Percentiles rank a stretch among this genome's conserved stretches.
phyloP scores from a whole-genome alignment of 148 eudicot genomes.

The Diospyros kaki region DNA sequence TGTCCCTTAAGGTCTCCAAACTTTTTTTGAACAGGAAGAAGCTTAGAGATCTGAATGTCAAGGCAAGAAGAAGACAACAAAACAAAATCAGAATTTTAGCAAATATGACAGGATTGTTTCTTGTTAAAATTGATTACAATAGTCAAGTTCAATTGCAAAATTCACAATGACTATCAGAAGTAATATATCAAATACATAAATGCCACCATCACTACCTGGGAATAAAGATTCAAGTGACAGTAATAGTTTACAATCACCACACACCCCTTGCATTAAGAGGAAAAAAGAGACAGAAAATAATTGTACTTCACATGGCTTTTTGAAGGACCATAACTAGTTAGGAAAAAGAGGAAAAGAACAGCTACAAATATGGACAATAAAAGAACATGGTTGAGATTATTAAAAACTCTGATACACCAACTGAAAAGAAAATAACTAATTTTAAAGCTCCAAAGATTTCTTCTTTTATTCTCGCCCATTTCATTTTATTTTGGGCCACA shows the following conservation, averaged over 20 bases:
- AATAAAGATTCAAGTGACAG: too few species aligned
- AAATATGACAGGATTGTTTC: background rate
- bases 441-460: background rate
- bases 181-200: too few species aligned
- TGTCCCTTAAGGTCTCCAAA: conserved; percentile 66
- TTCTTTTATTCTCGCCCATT: background rate
- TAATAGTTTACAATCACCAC: too few species aligned
- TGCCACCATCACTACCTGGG: too few species aligned
- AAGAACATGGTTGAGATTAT: too few species aligned
- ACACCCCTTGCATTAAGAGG: too few species aligned
- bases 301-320: background rate
- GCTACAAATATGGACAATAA: too few species aligned
- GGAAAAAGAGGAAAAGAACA: too few species aligned
- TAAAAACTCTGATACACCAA: too few species aligned
- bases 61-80: conserved; percentile 7
- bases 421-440: background rate
- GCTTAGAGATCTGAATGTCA: conserved; percentile 54
- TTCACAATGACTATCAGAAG: background rate
- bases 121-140: background rate
- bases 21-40: conserved; percentile 77
- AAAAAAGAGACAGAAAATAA: too few species aligned
- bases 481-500: background rate
- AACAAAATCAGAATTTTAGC: background rate
- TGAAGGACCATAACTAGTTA: background rate
- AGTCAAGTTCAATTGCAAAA: background rate